phyloP scores from a whole-genome alignment of 1,139 yeast species.

The Casaregolazyma lundiana region DNA sequence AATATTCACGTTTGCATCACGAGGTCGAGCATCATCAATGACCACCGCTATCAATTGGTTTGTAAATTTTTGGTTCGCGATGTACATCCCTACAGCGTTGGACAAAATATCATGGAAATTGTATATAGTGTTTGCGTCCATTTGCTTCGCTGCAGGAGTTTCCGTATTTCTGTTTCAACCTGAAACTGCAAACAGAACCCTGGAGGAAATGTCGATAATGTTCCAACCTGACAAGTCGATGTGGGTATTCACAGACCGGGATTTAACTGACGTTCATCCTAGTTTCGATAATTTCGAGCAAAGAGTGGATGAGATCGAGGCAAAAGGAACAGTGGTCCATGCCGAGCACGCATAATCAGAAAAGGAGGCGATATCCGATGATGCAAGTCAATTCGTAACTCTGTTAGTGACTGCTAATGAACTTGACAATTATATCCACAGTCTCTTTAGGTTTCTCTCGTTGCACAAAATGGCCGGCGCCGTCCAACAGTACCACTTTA shows the following conservation, averaged over 20 bases:
- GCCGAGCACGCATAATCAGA: not conserved
- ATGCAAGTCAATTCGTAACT: not conserved
- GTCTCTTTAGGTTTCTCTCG: constrained; percentile 25
- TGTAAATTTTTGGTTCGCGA: constrained; percentile 74
- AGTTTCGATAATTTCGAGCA: not conserved
- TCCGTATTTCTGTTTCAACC: constrained; percentile 59
- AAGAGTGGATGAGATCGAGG: not conserved
- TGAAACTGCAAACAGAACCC: constrained; percentile 68
- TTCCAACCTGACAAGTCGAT: constrained; percentile 30
- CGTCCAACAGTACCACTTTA: not conserved
- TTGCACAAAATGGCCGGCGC: constrained; percentile 28
- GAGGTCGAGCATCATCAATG: constrained; percentile 50
- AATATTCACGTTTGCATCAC: constrained; percentile 55
- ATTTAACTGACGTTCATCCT: constrained; percentile 16
- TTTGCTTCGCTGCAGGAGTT: constrained; percentile 49
- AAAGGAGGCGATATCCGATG: not conserved
- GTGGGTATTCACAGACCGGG: constrained; percentile 20
- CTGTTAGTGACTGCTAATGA: not conserved
- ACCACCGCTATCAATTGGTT: constrained; percentile 77
- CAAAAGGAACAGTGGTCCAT: not conserved
- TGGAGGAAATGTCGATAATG: constrained; percentile 64
- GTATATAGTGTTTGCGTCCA: constrained; percentile 65
- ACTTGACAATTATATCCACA: constrained; percentile 15
- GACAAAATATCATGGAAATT: constrained; percentile 51
- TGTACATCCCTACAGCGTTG: constrained; percentile 53